Percentiles rank a stretch among this genome's conserved stretches.
Conservation (phyloP, 805 yeast species). For the Nakazawaea wyomingensis region DNA sequence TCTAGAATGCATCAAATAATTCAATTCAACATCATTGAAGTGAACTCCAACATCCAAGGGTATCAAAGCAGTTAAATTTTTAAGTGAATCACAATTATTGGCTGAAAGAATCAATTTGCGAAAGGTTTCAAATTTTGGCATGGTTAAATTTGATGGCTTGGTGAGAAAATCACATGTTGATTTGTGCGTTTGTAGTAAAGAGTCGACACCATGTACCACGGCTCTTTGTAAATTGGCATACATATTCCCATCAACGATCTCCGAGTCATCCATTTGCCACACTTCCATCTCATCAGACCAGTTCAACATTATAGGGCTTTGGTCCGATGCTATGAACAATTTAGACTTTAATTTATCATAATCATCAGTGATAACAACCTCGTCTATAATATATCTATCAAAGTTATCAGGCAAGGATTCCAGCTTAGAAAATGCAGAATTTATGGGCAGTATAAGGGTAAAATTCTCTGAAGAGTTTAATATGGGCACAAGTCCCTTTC, state of each 20-base stretch:
- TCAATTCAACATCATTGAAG: constrained; percentile 37
- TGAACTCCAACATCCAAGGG: constrained; percentile 38
- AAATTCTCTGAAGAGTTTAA: constrained; percentile 56
- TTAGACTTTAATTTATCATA: constrained; percentile 21
- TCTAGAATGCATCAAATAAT: constrained; percentile 31
- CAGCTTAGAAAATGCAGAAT: constrained; percentile 54
- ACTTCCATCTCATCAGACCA: constrained; percentile 25
- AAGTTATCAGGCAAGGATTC: constrained; percentile 16
- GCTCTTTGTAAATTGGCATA: constrained; percentile 60
- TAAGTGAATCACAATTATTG: constrained; percentile 20
- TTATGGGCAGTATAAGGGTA: constrained; percentile 77
- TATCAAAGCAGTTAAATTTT: constrained; percentile 38
- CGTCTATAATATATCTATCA: constrained; percentile 29
- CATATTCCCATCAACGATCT: constrained; percentile 54
- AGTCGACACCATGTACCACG: constrained; percentile 59
- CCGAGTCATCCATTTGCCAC: constrained; percentile 34
- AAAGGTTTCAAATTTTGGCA: constrained; percentile 14
- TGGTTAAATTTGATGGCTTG: constrained; percentile 12
- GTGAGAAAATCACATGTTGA: constrained; percentile 26
- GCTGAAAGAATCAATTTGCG: constrained; percentile 14
- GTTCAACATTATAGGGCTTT: constrained; percentile 26
- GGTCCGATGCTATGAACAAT: constrained; percentile 20
- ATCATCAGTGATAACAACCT: constrained; percentile 24
- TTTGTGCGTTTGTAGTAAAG: constrained; percentile 33
- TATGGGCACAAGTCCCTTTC: constrained; percentile 54